Conservation (phyloP, 495 filamentous ascomycete genomes). For the Geopyxis carbonaria region DNA sequence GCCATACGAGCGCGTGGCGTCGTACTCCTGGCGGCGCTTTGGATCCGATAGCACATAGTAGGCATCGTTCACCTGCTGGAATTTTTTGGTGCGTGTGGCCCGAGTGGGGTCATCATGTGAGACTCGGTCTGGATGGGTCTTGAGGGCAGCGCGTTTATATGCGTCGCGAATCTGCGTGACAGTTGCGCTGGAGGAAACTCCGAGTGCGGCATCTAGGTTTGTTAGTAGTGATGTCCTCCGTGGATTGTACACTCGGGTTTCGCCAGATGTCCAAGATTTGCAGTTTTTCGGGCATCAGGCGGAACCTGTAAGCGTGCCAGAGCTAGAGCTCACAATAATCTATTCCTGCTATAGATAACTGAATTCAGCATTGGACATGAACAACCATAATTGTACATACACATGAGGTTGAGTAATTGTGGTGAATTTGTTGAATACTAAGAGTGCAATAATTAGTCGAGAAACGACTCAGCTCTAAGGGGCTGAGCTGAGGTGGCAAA, state of each 20-base stretch:
- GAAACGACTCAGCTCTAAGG: no score
- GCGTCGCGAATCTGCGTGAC: slow-evolving; percentile 80
- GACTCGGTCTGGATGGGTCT: slow-evolving; percentile 87
- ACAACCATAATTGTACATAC: no score
- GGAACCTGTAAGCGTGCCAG: no score
- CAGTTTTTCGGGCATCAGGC: no score
- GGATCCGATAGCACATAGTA: slow-evolving; percentile 88
- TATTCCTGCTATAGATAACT: neutral
- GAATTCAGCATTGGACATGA: neutral
- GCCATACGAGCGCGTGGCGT: slow-evolving; percentile 41
- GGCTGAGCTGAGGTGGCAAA: no score
- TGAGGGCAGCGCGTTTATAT: slow-evolving; percentile 87
- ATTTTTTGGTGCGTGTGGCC: slow-evolving; percentile 63
- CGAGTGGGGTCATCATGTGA: slow-evolving; percentile 71
- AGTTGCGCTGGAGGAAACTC: slow-evolving; percentile 53
- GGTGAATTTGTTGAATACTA: no score
- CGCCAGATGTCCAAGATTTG: no score
- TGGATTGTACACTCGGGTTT: no score
- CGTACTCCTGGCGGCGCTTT: slow-evolving; percentile 70
- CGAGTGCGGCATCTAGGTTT: slow-evolving; percentile 47
- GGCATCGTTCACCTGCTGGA: slow-evolving; percentile 93
- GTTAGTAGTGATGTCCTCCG: neutral
- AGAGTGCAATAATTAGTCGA: no score
- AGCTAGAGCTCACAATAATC: slow-evolving; percentile 3
- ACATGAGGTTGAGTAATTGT: no score